These are phyloP conservation scores for Echria macrotheca DNA, from an alignment of 495 filamentous ascomycete genomes.

Conservation along the genomic window DNA sequence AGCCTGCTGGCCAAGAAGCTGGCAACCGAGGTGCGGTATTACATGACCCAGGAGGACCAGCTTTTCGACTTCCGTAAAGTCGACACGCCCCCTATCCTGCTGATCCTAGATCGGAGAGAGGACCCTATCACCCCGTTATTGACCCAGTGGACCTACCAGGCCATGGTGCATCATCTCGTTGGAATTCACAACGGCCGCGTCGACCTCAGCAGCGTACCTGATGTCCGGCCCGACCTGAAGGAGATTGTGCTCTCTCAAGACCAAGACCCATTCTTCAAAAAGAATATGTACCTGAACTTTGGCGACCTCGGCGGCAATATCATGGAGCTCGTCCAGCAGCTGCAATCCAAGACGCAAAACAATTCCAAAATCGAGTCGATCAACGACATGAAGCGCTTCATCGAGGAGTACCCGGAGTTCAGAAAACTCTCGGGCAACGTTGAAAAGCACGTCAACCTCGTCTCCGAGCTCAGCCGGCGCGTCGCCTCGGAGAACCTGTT, in stretches of 20 bases:
- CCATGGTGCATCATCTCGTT: constrained; percentile 95
- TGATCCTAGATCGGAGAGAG: constrained; percentile 87
- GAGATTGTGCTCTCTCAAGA: constrained; percentile 96
- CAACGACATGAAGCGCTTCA: constrained; percentile 96
- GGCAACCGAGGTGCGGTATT: constrained; percentile 84
- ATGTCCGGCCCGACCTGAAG: constrained; percentile 83
- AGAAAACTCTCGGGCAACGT: constrained; percentile 94
- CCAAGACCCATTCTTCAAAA: constrained; percentile 98
- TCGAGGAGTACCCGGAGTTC: constrained; percentile 98
- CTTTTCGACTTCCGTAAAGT: constrained; percentile 94
- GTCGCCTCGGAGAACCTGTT: constrained; percentile 80
- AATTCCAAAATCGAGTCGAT: constrained; percentile 95
- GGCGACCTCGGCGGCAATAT: constrained; percentile 96
- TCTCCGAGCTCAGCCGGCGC: constrained; percentile 82
- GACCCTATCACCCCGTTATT: constrained; percentile 94
- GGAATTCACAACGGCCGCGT: constrained; percentile 92
- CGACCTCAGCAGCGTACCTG: constrained; percentile 78
- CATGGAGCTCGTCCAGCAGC: constrained; percentile 97
- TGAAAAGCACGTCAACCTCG: constrained; percentile 94
- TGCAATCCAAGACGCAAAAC: constrained; percentile 88
- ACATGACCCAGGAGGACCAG: constrained; percentile 91
- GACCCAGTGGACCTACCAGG: constrained; percentile 98
- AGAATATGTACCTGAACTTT: constrained; percentile 99
- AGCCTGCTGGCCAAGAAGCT: constrained; percentile 88
- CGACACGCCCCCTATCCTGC: constrained; percentile 88